Evolutionary conservation across 2,329 filamentous ascomycete genomes (phyloP).

Genomic region (Aspergillus sp.): DNA sequence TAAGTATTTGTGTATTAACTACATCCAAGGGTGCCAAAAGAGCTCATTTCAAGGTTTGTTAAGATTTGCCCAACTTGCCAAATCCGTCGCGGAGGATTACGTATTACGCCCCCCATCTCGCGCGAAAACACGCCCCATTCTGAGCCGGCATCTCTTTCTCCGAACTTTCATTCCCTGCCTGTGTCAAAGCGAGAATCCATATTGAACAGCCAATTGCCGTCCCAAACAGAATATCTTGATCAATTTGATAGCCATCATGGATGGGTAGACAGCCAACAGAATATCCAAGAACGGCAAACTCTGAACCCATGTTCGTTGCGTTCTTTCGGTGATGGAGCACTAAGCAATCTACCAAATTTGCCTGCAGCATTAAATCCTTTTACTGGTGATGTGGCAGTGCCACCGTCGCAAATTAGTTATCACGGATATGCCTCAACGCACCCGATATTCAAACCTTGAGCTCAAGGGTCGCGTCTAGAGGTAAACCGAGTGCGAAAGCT

Average conservation of each 20-base stretch:
- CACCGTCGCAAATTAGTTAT: slow-evolving; percentile 24
- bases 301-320: slow-evolving; percentile 14
- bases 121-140: slow-evolving; percentile 31
- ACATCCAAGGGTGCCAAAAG: slow-evolving; percentile 42
- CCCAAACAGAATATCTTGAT: slow-evolving; percentile 23
- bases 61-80: slow-evolving; percentile 45
- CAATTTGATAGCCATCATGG: slow-evolving; percentile 19
- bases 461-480: neutral
- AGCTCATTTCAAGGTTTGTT: slow-evolving; percentile 45
- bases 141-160: slow-evolving; percentile 25
- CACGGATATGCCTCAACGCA: slow-evolving; percentile 20
- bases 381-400: slow-evolving; percentile 19
- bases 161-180: slow-evolving; percentile 31
- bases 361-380: slow-evolving; percentile 24
- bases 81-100: slow-evolving; percentile 37
- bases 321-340: slow-evolving; percentile 14
- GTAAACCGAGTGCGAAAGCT: too few species aligned
- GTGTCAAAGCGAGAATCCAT: slow-evolving; percentile 29
- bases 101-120: slow-evolving; percentile 35
- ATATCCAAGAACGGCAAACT: slow-evolving; percentile 14
- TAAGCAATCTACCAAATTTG: slow-evolving; percentile 17
- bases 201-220: slow-evolving; percentile 17
- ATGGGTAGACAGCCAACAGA: slow-evolving; percentile 24
- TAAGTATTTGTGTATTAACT: slow-evolving; percentile 1
- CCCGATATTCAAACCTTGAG: slow-evolving; percentile 3